These are phyloP conservation scores for Linaria vulgaris DNA, from an alignment of 257 asterid genomes.

Conservation along the genomic window DNA sequence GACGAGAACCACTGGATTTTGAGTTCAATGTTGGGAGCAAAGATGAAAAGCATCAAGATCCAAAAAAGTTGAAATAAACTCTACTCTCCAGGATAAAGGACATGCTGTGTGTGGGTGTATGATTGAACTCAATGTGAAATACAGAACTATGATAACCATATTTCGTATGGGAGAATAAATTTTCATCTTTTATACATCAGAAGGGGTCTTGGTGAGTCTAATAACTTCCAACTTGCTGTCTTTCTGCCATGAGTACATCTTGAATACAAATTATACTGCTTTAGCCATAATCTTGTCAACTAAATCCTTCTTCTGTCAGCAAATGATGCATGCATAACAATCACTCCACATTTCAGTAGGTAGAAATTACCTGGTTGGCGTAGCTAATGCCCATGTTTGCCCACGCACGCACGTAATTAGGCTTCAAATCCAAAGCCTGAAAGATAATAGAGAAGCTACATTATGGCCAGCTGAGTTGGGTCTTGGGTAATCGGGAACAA, in stretches of 20 bases:
- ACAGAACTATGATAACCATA: not conserved
- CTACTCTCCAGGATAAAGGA: not conserved
- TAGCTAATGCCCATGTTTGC: slow-evolving; percentile 99
- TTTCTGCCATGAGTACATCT: too few relatives aligned
- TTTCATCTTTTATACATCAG: slow-evolving; percentile 11
- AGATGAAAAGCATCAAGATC: not conserved
- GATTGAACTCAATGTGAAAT: not conserved
- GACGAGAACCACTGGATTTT: slow-evolving; percentile 3
- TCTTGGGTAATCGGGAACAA: not conserved
- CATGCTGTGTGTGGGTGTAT: not conserved
- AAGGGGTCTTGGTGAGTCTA: slow-evolving; percentile 13
- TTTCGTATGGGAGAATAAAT: not conserved
- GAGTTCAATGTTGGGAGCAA: not conserved
- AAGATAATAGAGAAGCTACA: slow-evolving; percentile 24
- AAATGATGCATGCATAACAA: not conserved
- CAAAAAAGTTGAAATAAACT: not conserved
- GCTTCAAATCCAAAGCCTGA: slow-evolving; percentile 97
- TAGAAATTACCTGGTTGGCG: slow-evolving; percentile 84
- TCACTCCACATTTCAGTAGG: slow-evolving; percentile 8
- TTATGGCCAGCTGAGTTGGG: too few relatives aligned
- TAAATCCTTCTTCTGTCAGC: too few relatives aligned
- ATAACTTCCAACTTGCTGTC: slow-evolving; percentile 2
- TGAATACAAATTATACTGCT: too few relatives aligned
- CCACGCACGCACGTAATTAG: slow-evolving; percentile 99
- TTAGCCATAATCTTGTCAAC: too few relatives aligned